These are phyloP conservation scores for Amylocystis lapponica DNA, from an alignment of 768 basidiomycete genomes.

Conservation along the genomic window DNA sequence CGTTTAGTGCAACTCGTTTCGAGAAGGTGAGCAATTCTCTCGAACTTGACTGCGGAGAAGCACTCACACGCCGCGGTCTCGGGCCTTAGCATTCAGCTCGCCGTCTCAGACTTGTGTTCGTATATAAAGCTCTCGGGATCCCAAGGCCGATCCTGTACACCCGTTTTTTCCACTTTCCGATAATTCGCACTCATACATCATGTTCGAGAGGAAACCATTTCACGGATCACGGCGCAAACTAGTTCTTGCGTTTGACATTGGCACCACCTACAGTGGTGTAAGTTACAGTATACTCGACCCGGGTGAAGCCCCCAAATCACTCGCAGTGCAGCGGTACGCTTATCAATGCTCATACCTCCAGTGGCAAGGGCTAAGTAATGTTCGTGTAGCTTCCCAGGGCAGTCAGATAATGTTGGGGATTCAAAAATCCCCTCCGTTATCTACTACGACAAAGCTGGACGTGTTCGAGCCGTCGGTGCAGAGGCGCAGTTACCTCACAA, in stretches of 20 bases:
- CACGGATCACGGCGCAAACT: slow-evolving; percentile 27
- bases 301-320: slow-evolving; percentile 25
- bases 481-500: slow-evolving; percentile 26
- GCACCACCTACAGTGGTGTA: slow-evolving; percentile 46
- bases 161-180: too few relatives aligned
- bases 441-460: slow-evolving; percentile 38
- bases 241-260: slow-evolving; percentile 46
- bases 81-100: too few relatives aligned
- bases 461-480: slow-evolving; percentile 37
- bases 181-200: too few relatives aligned
- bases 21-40: too few relatives aligned
- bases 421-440: slow-evolving; percentile 45
- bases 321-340: slow-evolving; percentile 5
- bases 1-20: too few relatives aligned
- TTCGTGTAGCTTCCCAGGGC: slow-evolving; percentile 34
- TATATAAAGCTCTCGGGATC: too few relatives aligned
- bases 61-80: too few relatives aligned
- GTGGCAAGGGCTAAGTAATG: background rate
- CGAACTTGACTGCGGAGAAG: too few relatives aligned
- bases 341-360: too few relatives aligned
- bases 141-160: too few relatives aligned
- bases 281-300: slow-evolving; percentile 38
- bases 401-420: slow-evolving; percentile 32
- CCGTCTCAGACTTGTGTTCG: too few relatives aligned
- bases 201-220: slow-evolving; percentile 3